These are phyloP conservation scores for Parachlorella kessleri DNA, from an alignment of 139 green algal species.

Conservation along the genomic window DNA sequence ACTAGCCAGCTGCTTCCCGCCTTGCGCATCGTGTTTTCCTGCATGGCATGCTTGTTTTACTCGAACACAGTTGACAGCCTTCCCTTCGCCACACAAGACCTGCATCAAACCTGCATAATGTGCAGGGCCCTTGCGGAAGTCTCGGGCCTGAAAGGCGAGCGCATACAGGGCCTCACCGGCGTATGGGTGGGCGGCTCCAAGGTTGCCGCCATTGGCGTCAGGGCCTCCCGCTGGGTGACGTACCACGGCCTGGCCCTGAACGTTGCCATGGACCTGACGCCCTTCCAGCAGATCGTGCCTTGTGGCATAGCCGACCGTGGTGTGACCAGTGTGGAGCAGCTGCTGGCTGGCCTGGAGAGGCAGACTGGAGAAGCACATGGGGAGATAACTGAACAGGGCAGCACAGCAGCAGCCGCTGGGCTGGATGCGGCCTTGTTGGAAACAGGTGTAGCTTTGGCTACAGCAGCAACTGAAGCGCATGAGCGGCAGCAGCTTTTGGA, in stretches of 20 bases:
- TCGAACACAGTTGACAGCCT: too few relatives aligned
- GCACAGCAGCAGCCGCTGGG: background rate
- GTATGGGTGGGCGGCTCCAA: slow-evolving; percentile 75
- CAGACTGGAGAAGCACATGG: background rate
- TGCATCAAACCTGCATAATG: too few relatives aligned
- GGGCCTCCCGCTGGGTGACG: slow-evolving; percentile 70
- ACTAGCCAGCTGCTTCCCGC: too few relatives aligned
- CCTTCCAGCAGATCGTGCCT: slow-evolving; percentile 74
- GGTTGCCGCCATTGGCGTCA: slow-evolving; percentile 78
- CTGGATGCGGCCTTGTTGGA: background rate
- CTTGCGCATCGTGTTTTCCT: too few relatives aligned
- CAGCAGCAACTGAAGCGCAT: too few relatives aligned
- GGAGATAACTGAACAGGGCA: background rate
- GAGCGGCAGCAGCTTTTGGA: slow-evolving; percentile 42
- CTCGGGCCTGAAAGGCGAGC: slow-evolving; percentile 52
- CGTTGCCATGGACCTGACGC: slow-evolving; percentile 59
- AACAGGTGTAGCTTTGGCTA: too few relatives aligned
- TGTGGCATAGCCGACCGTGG: slow-evolving; percentile 68
- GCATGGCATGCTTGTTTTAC: too few relatives aligned
- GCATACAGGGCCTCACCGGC: slow-evolving; percentile 71
- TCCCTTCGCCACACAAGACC: too few relatives aligned
- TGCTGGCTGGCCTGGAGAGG: background rate
- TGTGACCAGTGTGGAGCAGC: slow-evolving; percentile 38
- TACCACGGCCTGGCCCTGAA: slow-evolving; percentile 87
- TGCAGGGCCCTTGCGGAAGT: slow-evolving; percentile 46